Evolutionary conservation across 2,329 filamentous ascomycete species (phyloP), one percentile per base, ranked within the genome.

Genomic region (Karstenula rhodostoma): DNA sequence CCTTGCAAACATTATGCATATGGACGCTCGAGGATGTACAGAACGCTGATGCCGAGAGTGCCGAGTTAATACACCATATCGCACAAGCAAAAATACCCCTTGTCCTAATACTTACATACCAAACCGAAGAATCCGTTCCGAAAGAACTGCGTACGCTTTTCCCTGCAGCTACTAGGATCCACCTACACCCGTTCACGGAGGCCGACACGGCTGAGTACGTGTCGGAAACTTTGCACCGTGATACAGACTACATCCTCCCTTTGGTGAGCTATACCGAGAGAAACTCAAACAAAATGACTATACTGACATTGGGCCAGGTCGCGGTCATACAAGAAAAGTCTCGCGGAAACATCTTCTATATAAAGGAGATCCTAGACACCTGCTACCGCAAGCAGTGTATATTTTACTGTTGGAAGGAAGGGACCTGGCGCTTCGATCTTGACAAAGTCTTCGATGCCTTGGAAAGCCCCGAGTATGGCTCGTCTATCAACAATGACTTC

Each of bases 251-350:
- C 49, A 86, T 95, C 1, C 81, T 91, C 1, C 89, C 93, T 0
- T 82, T 98, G 19, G 91, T 92, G 15, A 53, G 50, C 19, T 17
- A 51, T 49, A n/a, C 17, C 33, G 32, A n/a, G n/a, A 40, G 6
- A 13, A 19, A 9, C 5, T 7, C 29, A 22, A 15, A 35, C 35
- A n/a, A 13, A 8, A 12, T 15, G 6, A 17, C 15, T 15, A 32
- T 33, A 12, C 46, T 49, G 10, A 49, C 15, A 43, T 27, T 29
- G 10, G 3, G 7, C 29, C 15, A 53, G 50, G 50, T 55, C 2
- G 87, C 93, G 7, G 91, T 97, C 10, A 88, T 97, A 6, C 91
- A 96, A 74, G 93, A 94, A 70, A 96, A 95, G 79, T 94, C 92
- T 9, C 87, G 87, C 27, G 94, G 94, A 1, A 97, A 96, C 63